Evolutionary conservation across 495 filamentous ascomycete species (phyloP).

Genomic region (Xanthoparmelia taractica): DNA sequence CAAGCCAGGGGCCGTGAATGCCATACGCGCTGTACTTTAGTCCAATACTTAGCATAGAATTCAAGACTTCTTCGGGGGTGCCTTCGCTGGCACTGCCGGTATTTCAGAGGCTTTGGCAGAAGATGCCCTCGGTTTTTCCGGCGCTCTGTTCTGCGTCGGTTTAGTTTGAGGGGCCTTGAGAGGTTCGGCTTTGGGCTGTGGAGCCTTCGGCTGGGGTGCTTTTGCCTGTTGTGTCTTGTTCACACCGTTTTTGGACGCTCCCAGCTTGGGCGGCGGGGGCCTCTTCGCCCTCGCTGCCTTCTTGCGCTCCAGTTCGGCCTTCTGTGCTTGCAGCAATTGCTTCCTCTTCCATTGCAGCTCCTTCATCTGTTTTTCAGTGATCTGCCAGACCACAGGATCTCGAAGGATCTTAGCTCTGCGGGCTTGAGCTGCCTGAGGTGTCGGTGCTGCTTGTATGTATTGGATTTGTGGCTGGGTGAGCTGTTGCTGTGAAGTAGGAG

Average conservation of each 20-base stretch:
- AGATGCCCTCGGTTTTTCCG: conserved; percentile 14
- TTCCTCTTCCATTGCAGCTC: conserved; percentile 24
- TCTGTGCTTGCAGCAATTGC: conserved; percentile 23
- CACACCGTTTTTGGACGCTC: conserved; percentile 18
- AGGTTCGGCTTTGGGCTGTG: conserved; percentile 10
- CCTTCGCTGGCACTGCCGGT: conserved; percentile 15
- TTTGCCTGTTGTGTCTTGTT: conserved; percentile 14
- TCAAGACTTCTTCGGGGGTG: conserved; percentile 14
- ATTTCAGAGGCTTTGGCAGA: conserved; percentile 12
- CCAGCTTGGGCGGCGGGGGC: conserved; percentile 21
- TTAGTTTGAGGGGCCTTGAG: conserved; percentile 13
- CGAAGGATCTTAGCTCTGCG: conserved; percentile 20
- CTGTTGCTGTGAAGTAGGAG: conserved; percentile 19
- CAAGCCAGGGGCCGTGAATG: background rate
- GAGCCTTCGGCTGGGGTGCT: conserved; percentile 13
- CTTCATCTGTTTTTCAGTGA: conserved; percentile 24
- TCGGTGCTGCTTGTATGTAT: conserved; percentile 25
- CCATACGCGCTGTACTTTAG: background rate
- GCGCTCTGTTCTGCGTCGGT: conserved; percentile 15
- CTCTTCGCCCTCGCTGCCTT: conserved; percentile 19
- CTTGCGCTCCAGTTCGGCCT: conserved; percentile 22
- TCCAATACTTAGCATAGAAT: too few relatives aligned
- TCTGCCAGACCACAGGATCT: conserved; percentile 24
- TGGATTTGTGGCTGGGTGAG: conserved; percentile 25
- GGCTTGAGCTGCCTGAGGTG: conserved; percentile 20